Evolutionary conservation across 1,284 basidiomycete species (phyloP).

Genomic region (Sanghuangporus weigelae): DNA sequence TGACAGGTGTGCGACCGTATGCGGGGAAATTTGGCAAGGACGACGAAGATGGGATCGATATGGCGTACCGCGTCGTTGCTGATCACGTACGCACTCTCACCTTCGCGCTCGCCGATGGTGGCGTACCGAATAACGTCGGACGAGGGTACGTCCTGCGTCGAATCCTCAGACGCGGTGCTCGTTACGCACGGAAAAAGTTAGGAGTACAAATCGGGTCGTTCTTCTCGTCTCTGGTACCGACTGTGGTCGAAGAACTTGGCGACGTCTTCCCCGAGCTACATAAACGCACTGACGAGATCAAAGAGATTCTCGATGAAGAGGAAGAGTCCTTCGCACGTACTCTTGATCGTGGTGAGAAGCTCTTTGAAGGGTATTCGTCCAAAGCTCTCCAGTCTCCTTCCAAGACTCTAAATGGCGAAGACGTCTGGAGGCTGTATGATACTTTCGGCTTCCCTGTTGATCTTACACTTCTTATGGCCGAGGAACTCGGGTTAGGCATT

Average conservation of each 20-base stretch:
- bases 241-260: constrained; percentile 87
- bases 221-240: constrained; percentile 90
- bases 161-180: constrained; percentile 87
- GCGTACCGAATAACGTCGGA: constrained; percentile 94
- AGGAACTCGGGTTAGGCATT: constrained; percentile 83
- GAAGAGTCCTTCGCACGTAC: constrained; percentile 97
- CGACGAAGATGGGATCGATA: constrained; percentile 92
- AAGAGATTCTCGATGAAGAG: constrained; percentile 96
- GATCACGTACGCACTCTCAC: constrained; percentile 96
- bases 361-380: constrained; percentile 89
- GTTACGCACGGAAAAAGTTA: constrained; percentile 95
- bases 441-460: constrained; percentile 99
- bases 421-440: constrained; percentile 97
- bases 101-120: constrained; percentile 94
- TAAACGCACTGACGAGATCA: constrained; percentile 80
- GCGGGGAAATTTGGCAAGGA: constrained; percentile 90
- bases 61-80: constrained; percentile 94
- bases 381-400: constrained; percentile 61
- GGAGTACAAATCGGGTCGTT: constrained; percentile 92
- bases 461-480: constrained; percentile 95
- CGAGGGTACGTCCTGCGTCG: constrained; percentile 93
- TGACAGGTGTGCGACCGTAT: constrained; percentile 88
- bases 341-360: constrained; percentile 92
- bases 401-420: constrained; percentile 79
- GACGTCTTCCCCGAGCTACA: constrained; percentile 92